Evolutionary conservation across 441 rosid genomes (phyloP).

Genomic region (Lepidium campestre): DNA sequence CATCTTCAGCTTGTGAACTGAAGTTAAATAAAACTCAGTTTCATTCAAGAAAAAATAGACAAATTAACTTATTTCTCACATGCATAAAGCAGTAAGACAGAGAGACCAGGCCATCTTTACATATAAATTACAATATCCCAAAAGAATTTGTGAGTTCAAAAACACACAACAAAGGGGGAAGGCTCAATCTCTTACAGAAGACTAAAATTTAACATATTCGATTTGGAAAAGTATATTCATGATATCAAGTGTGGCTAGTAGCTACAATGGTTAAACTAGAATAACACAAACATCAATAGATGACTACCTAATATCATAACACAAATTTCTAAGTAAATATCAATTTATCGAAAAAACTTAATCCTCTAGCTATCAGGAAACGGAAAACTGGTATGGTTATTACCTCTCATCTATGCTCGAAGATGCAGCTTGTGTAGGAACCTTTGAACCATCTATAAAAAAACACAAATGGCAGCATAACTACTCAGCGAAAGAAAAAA

Average conservation of each 20-base stretch:
- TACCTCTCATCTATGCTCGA: slow-evolving; percentile 58
- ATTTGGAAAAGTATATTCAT: not conserved
- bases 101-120: not conserved
- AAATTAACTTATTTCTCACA: slow-evolving; percentile 1
- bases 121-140: not conserved
- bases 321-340: not conserved
- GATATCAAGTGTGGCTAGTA: not conserved
- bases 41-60: slow-evolving; percentile 6
- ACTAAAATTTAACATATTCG: not conserved
- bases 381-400: slow-evolving; percentile 16
- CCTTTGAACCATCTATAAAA: slow-evolving; percentile 29
- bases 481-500: slow-evolving; percentile 4
- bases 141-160: not conserved
- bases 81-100: not conserved
- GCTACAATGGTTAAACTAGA: not conserved
- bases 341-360: not conserved
- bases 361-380: not conserved
- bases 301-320: not conserved
- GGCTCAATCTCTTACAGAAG: slow-evolving; percentile 4
- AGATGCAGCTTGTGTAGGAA: slow-evolving; percentile 41
- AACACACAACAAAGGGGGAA: not conserved
- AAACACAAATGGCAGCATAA: not conserved
- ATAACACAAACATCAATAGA: slow-evolving; percentile 1
- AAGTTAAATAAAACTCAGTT: slow-evolving; percentile 5
- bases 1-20: slow-evolving; percentile 68